Evolutionary conservation across 179 eudicot genomes (phyloP).

Genomic region (Nepenthes alata): DNA sequence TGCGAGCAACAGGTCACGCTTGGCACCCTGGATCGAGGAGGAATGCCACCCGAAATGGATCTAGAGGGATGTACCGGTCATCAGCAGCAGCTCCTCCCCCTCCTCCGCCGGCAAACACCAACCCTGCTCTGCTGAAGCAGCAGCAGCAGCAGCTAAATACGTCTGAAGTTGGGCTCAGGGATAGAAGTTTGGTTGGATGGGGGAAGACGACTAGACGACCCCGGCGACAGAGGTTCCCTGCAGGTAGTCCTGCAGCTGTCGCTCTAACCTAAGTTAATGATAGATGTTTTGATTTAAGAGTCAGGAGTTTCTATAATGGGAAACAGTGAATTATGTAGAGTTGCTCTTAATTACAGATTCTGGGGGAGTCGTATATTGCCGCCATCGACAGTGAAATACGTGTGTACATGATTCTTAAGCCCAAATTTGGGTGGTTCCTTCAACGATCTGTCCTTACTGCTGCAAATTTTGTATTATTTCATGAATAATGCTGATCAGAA

Average conservation of each 20-base stretch:
- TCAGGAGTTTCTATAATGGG: not conserved
- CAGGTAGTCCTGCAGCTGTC: slow-evolving; percentile 40
- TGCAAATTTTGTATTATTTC: not conserved
- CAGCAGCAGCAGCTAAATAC: slow-evolving; percentile 16
- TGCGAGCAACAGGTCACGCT: slow-evolving; percentile 70
- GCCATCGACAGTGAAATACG: not conserved
- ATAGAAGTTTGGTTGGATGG: slow-evolving; percentile 69
- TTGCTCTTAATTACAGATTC: not conserved
- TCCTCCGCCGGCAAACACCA: not conserved
- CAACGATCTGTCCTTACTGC: not conserved
- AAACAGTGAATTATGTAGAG: not conserved
- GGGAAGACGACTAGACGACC: slow-evolving; percentile 91
- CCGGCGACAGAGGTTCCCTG: slow-evolving; percentile 69
- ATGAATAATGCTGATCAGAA: not conserved
- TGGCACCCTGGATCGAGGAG: slow-evolving; percentile 60
- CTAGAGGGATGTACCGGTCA: slow-evolving; percentile 31
- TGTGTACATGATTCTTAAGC: not conserved
- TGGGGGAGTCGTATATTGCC: not conserved
- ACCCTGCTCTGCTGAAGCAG: slow-evolving; percentile 20
- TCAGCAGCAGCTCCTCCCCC: slow-evolving; percentile 18
- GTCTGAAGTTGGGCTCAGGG: slow-evolving; percentile 45
- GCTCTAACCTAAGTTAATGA: not conserved
- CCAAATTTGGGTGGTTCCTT: not conserved
- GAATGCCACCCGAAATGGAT: slow-evolving; percentile 46
- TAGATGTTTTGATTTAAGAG: not conserved